Evolutionary conservation across 2,329 filamentous ascomycete species (phyloP).

Genomic region (Didymella keratinophila): DNA sequence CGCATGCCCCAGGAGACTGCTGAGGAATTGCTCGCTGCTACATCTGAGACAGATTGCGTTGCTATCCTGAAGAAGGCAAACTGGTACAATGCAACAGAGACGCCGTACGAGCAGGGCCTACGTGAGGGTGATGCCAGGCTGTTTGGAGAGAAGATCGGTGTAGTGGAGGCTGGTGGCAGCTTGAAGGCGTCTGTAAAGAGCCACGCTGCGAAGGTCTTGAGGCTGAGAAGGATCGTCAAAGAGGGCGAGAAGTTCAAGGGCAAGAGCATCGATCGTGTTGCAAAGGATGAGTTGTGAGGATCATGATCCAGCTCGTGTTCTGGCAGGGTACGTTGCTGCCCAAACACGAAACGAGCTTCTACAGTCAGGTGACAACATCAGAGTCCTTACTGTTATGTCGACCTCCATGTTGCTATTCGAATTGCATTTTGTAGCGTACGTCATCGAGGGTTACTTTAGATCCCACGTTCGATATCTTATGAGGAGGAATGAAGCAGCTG

Average conservation of each 20-base stretch:
- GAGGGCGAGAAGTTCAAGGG: constrained; percentile 33
- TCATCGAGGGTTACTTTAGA: not conserved
- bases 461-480: not conserved
- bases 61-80: constrained; percentile 26
- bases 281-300: constrained; percentile 29
- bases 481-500: not conserved
- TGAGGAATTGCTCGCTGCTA: constrained; percentile 24
- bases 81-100: constrained; percentile 37
- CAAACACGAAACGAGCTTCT: too few relatives aligned
- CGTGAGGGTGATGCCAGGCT: constrained; percentile 28
- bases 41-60: constrained; percentile 18
- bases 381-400: not conserved
- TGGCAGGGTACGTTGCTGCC: not conserved
- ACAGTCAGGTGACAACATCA: too few relatives aligned
- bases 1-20: constrained; percentile 31
- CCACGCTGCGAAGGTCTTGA: constrained; percentile 32
- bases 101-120: constrained; percentile 30
- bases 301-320: not conserved
- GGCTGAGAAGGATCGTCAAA: constrained; percentile 29
- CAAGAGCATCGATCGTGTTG: constrained; percentile 31
- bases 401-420: not conserved
- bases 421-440: not conserved
- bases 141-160: constrained; percentile 36
- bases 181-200: constrained; percentile 31
- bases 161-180: constrained; percentile 30